Conservation (phyloP, 2,329 filamentous ascomycete species). For the Calonectria leucothoes region DNA sequence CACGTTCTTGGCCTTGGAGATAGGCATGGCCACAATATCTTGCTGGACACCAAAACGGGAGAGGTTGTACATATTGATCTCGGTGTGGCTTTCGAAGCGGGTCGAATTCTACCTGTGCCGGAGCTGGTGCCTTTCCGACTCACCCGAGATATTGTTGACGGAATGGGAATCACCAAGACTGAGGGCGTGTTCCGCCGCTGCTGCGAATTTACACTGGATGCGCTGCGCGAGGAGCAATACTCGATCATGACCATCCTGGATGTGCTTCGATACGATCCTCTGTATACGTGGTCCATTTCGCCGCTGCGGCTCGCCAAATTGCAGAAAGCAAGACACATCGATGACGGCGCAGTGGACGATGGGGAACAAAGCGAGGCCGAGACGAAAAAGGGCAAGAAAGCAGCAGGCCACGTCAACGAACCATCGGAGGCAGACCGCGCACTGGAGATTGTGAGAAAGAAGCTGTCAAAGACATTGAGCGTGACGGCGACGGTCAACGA, state of each 20-base stretch:
- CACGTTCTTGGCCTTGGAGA: slow-evolving; percentile 94
- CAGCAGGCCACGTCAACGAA: slow-evolving; percentile 60
- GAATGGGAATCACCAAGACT: slow-evolving; percentile 94
- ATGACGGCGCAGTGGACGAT: slow-evolving; percentile 51
- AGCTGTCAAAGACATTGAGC: slow-evolving; percentile 92
- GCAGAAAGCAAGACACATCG: slow-evolving; percentile 69
- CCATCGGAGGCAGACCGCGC: slow-evolving; percentile 87
- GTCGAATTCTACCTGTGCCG: slow-evolving; percentile 92
- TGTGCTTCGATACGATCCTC: slow-evolving; percentile 95
- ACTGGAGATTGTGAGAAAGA: slow-evolving; percentile 93
- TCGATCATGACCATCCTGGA: slow-evolving; percentile 99
- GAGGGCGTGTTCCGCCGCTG: slow-evolving; percentile 98
- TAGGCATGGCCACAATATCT: slow-evolving; percentile 95
- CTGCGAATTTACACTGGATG: slow-evolving; percentile 97
- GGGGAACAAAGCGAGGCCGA: slow-evolving; percentile 54
- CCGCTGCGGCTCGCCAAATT: slow-evolving; percentile 73
- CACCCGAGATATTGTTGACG: slow-evolving; percentile 94
- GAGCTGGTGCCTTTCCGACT: slow-evolving; percentile 96
- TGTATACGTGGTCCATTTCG: slow-evolving; percentile 95
- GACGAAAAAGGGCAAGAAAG: slow-evolving; percentile 52
- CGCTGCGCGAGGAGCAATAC: slow-evolving; percentile 93
- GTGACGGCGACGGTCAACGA: slow-evolving; percentile 97
- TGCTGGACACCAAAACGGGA: slow-evolving; percentile 88
- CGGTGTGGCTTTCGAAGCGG: slow-evolving; percentile 96
- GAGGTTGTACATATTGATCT: slow-evolving; percentile 98